Evolutionary conservation across 108 stramenopile species (phyloP).

Genomic region (Aurantiochytrium sp.): DNA sequence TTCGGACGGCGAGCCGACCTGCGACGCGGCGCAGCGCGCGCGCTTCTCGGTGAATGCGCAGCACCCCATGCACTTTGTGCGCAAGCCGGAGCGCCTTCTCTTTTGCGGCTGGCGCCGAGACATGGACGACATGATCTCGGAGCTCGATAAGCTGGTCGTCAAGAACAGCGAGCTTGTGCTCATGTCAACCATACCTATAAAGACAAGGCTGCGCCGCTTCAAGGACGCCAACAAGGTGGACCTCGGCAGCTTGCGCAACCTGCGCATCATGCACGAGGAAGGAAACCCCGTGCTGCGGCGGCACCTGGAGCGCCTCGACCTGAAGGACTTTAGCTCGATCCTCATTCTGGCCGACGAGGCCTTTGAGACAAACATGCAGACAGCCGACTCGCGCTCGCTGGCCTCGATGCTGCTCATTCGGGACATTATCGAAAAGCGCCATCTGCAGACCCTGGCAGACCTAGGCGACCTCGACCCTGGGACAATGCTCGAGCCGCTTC

Average conservation of each 20-base stretch:
- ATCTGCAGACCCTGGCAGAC: not conserved
- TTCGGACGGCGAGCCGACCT: not conserved
- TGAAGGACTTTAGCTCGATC: conserved; percentile 49
- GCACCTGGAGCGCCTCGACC: conserved; percentile 41
- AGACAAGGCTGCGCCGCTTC: conserved; percentile 39
- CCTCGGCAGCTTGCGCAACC: conserved; percentile 37
- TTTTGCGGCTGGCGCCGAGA: conserved; percentile 59
- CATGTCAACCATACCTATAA: conserved; percentile 38
- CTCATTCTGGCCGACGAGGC: conserved; percentile 51
- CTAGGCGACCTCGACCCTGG: not conserved
- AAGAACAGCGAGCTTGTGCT: conserved; percentile 48
- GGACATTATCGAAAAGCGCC: conserved; percentile 5
- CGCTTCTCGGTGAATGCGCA: not conserved
- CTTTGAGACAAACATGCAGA: conserved; percentile 38
- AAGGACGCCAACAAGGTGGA: conserved; percentile 45
- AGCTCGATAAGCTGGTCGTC: conserved; percentile 49
- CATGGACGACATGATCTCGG: conserved; percentile 55
- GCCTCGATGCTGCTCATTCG: conserved; percentile 33
- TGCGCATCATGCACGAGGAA: conserved; percentile 39
- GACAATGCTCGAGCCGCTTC: not conserved
- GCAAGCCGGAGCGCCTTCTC: conserved; percentile 42
- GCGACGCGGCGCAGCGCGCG: not conserved
- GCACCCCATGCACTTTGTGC: not conserved
- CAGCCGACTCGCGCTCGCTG: conserved; percentile 28
- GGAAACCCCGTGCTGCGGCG: conserved; percentile 48